These are phyloP conservation scores for Fusarium sp. DNA, from an alignment of 2,329 filamentous ascomycete genomes.

Conservation along the genomic window DNA sequence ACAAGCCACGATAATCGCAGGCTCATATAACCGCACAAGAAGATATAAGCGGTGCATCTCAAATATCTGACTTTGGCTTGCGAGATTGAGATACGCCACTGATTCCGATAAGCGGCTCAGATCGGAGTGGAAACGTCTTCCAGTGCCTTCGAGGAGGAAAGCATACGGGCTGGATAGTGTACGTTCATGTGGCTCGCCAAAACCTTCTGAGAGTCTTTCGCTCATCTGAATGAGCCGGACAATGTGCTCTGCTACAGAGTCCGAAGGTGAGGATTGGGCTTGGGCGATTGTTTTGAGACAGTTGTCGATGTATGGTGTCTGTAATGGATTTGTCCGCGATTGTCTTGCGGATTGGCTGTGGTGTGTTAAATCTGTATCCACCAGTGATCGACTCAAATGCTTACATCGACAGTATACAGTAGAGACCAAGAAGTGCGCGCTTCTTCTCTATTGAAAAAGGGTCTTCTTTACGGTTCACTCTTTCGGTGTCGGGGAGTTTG, in stretches of 20 bases:
- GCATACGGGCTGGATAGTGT: constrained; percentile 46
- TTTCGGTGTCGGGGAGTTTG: constrained; percentile 22
- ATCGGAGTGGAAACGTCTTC: constrained; percentile 48
- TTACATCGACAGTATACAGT: constrained; percentile 55
- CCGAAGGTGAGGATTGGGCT: constrained; percentile 43
- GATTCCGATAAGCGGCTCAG: constrained; percentile 50
- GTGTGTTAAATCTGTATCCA: background rate
- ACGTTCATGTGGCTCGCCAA: constrained; percentile 48
- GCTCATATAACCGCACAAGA: constrained; percentile 54
- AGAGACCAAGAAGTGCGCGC: constrained; percentile 53
- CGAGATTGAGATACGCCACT: constrained; percentile 30
- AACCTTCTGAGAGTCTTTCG: constrained; percentile 49
- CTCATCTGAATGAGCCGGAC: constrained; percentile 52
- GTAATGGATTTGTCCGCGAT: constrained; percentile 49
- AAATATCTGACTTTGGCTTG: constrained; percentile 30
- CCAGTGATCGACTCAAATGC: constrained; percentile 10
- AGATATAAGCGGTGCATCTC: constrained; percentile 51
- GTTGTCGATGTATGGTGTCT: constrained; percentile 48
- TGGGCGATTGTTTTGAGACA: constrained; percentile 49
- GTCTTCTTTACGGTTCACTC: constrained; percentile 25
- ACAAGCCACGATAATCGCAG: constrained; percentile 50
- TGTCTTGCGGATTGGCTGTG: constrained; percentile 53
- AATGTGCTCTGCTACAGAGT: constrained; percentile 50
- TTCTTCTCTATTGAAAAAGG: constrained; percentile 52
- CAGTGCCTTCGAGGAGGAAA: constrained; percentile 49